These are phyloP conservation scores for Plenodomus biglobosus DNA, from an alignment of 2,329 filamentous ascomycete species.

Conservation along the genomic window DNA sequence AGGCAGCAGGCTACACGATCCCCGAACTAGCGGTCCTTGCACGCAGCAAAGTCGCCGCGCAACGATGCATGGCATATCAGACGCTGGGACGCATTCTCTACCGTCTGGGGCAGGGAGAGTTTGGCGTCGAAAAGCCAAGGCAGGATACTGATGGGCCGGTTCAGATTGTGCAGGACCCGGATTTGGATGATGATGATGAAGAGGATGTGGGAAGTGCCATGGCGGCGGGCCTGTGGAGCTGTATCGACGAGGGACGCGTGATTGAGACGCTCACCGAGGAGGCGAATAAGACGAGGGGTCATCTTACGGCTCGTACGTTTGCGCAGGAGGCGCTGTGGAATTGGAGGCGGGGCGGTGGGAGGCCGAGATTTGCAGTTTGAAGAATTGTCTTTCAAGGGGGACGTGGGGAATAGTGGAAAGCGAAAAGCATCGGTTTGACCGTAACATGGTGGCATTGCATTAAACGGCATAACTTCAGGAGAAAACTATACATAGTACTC, in stretches of 20 bases:
- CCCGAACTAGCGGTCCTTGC: slow-evolving; percentile 80
- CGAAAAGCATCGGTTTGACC: too few relatives aligned
- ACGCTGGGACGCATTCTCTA: slow-evolving; percentile 84
- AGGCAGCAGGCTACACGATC: slow-evolving; percentile 92
- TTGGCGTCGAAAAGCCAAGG: slow-evolving; percentile 55
- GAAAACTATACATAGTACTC: too few relatives aligned
- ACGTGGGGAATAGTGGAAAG: too few relatives aligned
- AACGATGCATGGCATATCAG: slow-evolving; percentile 89
- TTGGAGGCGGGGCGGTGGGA: slow-evolving; percentile 71
- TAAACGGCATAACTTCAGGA: too few relatives aligned
- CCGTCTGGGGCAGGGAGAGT: slow-evolving; percentile 73
- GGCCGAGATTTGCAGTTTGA: slow-evolving; percentile 57
- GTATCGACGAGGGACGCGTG: slow-evolving; percentile 73
- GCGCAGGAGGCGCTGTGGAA: slow-evolving; percentile 89
- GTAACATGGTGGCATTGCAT: too few relatives aligned
- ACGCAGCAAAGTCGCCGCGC: slow-evolving; percentile 78
- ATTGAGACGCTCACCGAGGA: slow-evolving; percentile 77
- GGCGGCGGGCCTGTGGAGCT: slow-evolving; percentile 79
- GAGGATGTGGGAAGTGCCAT: slow-evolving; percentile 44
- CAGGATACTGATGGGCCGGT: slow-evolving; percentile 51
- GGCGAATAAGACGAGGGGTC: slow-evolving; percentile 66
- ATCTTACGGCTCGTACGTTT: slow-evolving; percentile 79
- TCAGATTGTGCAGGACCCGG: slow-evolving; percentile 45
- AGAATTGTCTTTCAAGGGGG: too few relatives aligned
- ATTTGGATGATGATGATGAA: slow-evolving; percentile 36